Percentiles rank a stretch among this genome's conserved stretches.
These are phyloP conservation scores for Citrullus amarus DNA, from an alignment of 306 rosid genomes.

Conservation along the genomic window DNA sequence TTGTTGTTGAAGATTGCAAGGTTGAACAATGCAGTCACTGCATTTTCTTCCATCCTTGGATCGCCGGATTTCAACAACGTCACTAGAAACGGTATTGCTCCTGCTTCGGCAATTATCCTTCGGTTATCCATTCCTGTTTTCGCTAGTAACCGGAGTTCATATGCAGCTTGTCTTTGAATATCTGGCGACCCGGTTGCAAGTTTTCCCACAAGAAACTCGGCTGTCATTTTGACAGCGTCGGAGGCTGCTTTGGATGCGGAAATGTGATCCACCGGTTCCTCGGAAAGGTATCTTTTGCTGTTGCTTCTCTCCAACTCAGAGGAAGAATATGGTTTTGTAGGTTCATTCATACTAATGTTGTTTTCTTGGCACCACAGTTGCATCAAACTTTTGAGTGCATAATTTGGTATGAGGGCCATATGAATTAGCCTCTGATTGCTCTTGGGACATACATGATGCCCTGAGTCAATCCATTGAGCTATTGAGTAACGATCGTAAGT, in stretches of 20 bases:
- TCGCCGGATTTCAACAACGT: constrained; percentile 51
- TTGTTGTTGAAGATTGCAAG: constrained; percentile 77
- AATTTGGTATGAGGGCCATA: constrained; percentile 83
- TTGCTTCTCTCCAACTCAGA: constrained; percentile 25
- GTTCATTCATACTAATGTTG: constrained; percentile 26
- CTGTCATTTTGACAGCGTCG: constrained; percentile 82
- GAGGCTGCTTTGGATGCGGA: constrained; percentile 53
- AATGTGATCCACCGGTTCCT: constrained; percentile 46
- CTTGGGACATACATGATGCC: constrained; percentile 84
- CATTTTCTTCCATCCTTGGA: constrained; percentile 82
- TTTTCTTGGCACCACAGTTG: constrained; percentile 80
- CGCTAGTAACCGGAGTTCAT: constrained; percentile 69
- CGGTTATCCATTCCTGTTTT: constrained; percentile 73
- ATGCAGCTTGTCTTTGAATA: constrained; percentile 82
- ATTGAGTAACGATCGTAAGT: constrained; percentile 69
- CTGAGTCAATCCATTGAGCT: constrained; percentile 82
- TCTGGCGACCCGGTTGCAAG: constrained; percentile 82
- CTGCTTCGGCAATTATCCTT: constrained; percentile 76
- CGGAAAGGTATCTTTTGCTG: constrained; percentile 20
- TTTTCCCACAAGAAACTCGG: constrained; percentile 88
- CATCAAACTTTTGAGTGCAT: constrained; percentile 67
- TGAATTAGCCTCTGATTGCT: constrained; percentile 81
- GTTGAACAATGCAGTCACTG: constrained; percentile 73
- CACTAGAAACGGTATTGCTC: constrained; percentile 80
- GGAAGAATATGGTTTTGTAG: constrained; percentile 15